Base-by-base conservation (phyloP, 2,329 filamentous ascomycete species). In the Podosphaera fusca region DNA sequence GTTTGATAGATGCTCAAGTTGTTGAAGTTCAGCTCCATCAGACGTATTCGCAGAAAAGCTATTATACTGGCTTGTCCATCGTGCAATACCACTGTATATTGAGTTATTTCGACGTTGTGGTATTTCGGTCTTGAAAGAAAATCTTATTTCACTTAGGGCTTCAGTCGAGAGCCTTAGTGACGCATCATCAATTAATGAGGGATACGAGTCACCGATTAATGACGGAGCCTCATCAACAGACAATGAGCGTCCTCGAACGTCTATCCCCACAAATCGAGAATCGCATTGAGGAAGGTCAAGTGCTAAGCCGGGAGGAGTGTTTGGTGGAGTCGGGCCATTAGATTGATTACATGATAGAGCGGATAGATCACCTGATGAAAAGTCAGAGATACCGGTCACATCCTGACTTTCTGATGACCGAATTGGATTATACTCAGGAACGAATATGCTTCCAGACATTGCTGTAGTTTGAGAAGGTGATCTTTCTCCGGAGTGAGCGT, bases 41-140 rank as follows among this genome's bases (percentile, higher is more conserved):
- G 78, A 79, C 0, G 75, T 76, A 0, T 74, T 79, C 3, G 78
- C 80, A 64, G 82, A 79, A 56, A 84, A 78, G 64, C 80, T 85
- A 42, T 42, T 42, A 55, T 72, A 73, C 6, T 76, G 68, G 0
- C 75, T 77, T 8, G 74, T 74, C 31, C 71, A 73, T 10, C 71
- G 72, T 10, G 69, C 71, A 12, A 76, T 68, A 1, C 74, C 74
- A 61, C 79, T 83, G 21, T 78, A 75, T 55, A 78, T 78, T 0
- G 82, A 85, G 8, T 75, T 75, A 33, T 74, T 70, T 55, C 76
- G 73, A 1, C 76, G 73, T n/a, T 71, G 66, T 0, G 78, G 79
- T 47, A 70, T 72, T 50, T 72, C 68, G 0, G 77, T 78, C 49
- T 69, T 70, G 51, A 73, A 74, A 29, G 64, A 64, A 33, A 60